phyloP scores from a whole-genome alignment of 495 filamentous ascomycete species.

The Xylaria palmicola region DNA sequence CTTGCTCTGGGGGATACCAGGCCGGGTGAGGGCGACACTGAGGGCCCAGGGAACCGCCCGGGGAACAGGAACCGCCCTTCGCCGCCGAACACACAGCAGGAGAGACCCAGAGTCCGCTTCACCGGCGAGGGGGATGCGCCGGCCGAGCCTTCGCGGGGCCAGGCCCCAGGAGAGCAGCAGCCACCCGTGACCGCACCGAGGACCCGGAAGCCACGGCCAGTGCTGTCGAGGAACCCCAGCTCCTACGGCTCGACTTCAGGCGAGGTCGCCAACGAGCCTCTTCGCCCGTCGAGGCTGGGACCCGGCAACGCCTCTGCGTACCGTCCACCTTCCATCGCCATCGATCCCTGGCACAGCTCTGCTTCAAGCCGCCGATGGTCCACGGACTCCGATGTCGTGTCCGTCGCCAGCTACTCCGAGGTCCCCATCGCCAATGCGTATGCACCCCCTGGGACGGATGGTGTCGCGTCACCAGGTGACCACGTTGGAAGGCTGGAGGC shows the following conservation, averaged over 20 bases:
- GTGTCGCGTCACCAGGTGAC: background rate
- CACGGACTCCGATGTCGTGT: background rate
- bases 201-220: background rate
- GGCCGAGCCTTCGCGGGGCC: background rate
- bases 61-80: background rate
- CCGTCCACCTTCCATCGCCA: slow-evolving; percentile 1
- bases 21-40: background rate
- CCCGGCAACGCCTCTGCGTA: slow-evolving; percentile 2
- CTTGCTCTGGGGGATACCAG: background rate
- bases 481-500: background rate
- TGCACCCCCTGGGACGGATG: background rate
- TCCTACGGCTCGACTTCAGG: background rate
- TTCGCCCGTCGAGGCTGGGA: background rate
- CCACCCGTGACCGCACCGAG: background rate
- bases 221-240: slow-evolving; percentile 9
- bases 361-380: background rate
- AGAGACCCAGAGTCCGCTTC: slow-evolving; percentile 10
- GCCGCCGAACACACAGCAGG: background rate
- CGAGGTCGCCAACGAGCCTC: background rate
- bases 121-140: background rate
- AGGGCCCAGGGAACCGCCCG: background rate
- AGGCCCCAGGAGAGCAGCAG: slow-evolving; percentile 2
- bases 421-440: slow-evolving; percentile 1
- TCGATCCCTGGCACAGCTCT: slow-evolving; percentile 3
- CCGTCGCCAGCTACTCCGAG: slow-evolving; percentile 3